phyloP scores from a whole-genome alignment of 164 flowering plant species.

The Magnolia sinica region DNA sequence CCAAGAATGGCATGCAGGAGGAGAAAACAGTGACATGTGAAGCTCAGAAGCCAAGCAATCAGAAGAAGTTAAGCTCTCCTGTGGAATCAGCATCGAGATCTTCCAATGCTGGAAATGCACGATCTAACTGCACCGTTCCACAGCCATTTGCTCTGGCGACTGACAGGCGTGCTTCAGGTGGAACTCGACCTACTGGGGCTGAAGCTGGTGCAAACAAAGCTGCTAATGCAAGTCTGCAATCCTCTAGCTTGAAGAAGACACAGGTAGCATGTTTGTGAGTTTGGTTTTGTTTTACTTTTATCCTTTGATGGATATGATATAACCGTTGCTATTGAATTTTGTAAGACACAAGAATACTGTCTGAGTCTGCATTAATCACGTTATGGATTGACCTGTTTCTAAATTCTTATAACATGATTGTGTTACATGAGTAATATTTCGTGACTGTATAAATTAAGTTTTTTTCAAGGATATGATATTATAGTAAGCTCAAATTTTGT shows the following conservation, averaged over 20 bases:
- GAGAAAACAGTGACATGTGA: slow-evolving; percentile 28
- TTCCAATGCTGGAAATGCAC: slow-evolving; percentile 32
- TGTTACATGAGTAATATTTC: too few species aligned
- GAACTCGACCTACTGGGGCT: slow-evolving; percentile 37
- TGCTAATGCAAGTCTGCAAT: slow-evolving; percentile 20
- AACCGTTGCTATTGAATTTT: too few species aligned
- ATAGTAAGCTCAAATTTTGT: too few species aligned
- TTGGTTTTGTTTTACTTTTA: neutral
- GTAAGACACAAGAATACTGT: too few species aligned
- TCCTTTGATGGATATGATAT: too few species aligned
- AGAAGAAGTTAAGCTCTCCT: slow-evolving; percentile 29
- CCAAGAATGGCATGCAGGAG: slow-evolving; percentile 24
- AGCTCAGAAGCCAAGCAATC: slow-evolving; percentile 23
- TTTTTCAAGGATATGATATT: too few species aligned
- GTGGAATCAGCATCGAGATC: slow-evolving; percentile 31
- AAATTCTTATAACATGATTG: too few species aligned
- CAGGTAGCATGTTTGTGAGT: slow-evolving; percentile 24
- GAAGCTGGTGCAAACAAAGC: slow-evolving; percentile 32
- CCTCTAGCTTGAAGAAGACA: slow-evolving; percentile 29
- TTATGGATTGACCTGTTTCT: too few species aligned
- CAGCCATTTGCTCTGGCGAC: slow-evolving; percentile 84
- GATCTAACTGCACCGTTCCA: slow-evolving; percentile 50
- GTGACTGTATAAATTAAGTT: too few species aligned
- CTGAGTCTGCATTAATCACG: too few species aligned
- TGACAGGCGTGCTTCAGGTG: slow-evolving; percentile 69